Conservation (phyloP, 2,329 filamentous ascomycete species). For the Alternaria rosae region DNA sequence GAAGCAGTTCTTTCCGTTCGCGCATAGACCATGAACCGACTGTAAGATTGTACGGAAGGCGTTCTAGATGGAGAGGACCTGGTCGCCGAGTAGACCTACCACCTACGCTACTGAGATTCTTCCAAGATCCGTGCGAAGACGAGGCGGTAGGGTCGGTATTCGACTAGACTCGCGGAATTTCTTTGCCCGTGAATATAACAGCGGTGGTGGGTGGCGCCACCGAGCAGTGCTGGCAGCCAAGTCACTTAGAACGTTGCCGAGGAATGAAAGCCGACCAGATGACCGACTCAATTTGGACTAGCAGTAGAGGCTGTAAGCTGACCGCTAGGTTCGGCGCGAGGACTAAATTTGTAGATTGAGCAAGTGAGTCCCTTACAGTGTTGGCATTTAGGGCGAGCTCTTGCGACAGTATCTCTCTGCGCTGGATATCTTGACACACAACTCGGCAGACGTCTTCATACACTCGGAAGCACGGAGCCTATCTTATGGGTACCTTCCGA, state of each 20-base stretch:
- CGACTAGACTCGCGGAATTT: conserved; percentile 10
- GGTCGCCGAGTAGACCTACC: neutral
- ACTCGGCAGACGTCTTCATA: neutral
- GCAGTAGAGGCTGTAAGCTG: neutral
- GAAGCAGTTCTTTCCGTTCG: neutral
- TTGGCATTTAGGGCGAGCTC: neutral
- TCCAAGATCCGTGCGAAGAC: neutral
- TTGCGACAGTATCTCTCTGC: neutral
- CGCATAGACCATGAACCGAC: neutral
- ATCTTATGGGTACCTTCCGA: neutral
- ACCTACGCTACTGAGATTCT: neutral
- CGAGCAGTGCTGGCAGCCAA: conserved; percentile 1
- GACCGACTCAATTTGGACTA: neutral
- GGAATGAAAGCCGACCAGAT: neutral
- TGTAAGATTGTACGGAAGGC: neutral
- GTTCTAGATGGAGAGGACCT: neutral
- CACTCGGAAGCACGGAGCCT: neutral
- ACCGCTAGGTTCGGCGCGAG: neutral
- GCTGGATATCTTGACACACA: neutral
- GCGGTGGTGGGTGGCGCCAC: neutral
- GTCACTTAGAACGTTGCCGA: conserved; percentile 1
- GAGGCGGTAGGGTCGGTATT: neutral
- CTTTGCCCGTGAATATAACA: conserved; percentile 4
- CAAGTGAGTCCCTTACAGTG: neutral
- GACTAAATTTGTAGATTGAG: neutral